A percentile compares a stretch with the other conserved stretches of the same genome.
Evolutionary conservation across 2,329 filamentous ascomycete species (phyloP).

Genomic region (Boeremia lycopersici): DNA sequence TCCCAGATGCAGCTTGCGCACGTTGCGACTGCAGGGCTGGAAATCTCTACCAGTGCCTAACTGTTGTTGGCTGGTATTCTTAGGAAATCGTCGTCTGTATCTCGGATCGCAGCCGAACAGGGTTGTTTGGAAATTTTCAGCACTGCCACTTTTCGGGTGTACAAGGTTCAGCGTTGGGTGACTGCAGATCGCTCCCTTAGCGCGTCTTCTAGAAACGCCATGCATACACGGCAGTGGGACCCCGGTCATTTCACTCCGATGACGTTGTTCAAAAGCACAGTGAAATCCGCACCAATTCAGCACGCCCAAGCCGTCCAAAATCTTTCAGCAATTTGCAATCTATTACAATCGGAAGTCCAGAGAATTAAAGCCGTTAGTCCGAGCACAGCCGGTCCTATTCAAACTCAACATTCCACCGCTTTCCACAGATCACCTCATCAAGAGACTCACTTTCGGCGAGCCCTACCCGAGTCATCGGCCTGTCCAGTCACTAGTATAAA

Average conservation of each 20-base stretch:
- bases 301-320: conserved; percentile 29
- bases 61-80: conserved; percentile 29
- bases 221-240: conserved; percentile 15
- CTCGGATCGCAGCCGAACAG: conserved; percentile 34
- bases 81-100: conserved; percentile 14
- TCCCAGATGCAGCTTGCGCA: conserved; percentile 6
- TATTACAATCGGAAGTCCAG: conserved; percentile 23
- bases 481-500: conserved; percentile 44
- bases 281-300: conserved; percentile 28
- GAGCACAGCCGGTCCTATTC: conserved; percentile 29
- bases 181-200: conserved; percentile 23
- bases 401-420: conserved; percentile 31
- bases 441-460: conserved; percentile 17
- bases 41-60: conserved; percentile 13
- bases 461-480: conserved; percentile 37
- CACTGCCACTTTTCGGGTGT: conserved; percentile 13
- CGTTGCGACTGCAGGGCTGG: conserved; percentile 15
- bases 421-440: conserved; percentile 45
- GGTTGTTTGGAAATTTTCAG: conserved; percentile 21
- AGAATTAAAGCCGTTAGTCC: conserved; percentile 35
- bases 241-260: conserved; percentile 23
- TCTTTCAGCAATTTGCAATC: conserved; percentile 46
- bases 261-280: conserved; percentile 19
- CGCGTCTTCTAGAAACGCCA: conserved; percentile 27
- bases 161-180: conserved; percentile 11